Percentiles rank a stretch among this genome's conserved stretches.
These are phyloP conservation scores for Colletotrichum siamense DNA, from an alignment of 2,329 filamentous ascomycete genomes.

Conservation along the genomic window DNA sequence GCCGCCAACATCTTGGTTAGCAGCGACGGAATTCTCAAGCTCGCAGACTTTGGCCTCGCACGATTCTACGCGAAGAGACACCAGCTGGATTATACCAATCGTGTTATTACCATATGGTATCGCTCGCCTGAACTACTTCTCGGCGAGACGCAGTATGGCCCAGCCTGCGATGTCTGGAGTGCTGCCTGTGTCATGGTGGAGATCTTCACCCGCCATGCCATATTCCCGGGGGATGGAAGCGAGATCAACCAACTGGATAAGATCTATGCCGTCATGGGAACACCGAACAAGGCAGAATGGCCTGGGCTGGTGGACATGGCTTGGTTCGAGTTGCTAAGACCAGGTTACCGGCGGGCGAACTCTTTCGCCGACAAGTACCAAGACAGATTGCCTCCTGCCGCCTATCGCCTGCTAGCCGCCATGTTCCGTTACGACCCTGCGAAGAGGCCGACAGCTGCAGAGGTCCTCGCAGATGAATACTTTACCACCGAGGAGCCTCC, in stretches of 20 bases:
- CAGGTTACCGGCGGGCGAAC: conserved; percentile 73
- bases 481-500: conserved; percentile 83
- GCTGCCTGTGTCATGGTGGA: conserved; percentile 96
- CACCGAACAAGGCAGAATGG: conserved; percentile 85
- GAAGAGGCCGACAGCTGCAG: conserved; percentile 80
- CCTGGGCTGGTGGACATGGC: conserved; percentile 91
- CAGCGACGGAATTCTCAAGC: conserved; percentile 85
- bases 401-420: conserved; percentile 79
- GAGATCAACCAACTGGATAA: conserved; percentile 96
- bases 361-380: conserved; percentile 85
- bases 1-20: conserved; percentile 97
- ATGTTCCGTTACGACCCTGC: conserved; percentile 93
- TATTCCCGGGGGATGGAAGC: conserved; percentile 95
- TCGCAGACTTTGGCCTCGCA: conserved; percentile 95
- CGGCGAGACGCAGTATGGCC: conserved; percentile 88
- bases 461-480: conserved; percentile 87
- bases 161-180: conserved; percentile 94
- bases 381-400: conserved; percentile 77
- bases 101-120: conserved; percentile 99
- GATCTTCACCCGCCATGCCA: conserved; percentile 91
- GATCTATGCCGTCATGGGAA: conserved; percentile 92
- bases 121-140: conserved; percentile 88
- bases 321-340: conserved; percentile 93
- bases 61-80: conserved; percentile 94
- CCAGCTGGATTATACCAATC: conserved; percentile 95